Conservation (phyloP, 1,284 basidiomycete genomes). For the Anthracocystis panici-leucophaei region DNA sequence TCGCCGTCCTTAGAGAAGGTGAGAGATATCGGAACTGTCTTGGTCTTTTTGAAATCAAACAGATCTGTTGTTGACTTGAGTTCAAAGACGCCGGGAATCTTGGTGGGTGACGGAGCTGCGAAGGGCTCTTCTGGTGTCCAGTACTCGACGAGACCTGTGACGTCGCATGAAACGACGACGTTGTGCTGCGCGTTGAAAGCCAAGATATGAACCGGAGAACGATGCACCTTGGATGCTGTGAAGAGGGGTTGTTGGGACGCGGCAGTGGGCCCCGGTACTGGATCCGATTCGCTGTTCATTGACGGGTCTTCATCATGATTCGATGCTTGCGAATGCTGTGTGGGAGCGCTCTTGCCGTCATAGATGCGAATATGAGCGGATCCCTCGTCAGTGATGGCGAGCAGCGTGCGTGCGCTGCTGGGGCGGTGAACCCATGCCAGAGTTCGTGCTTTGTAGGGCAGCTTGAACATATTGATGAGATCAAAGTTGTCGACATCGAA, state of each 20-base stretch:
- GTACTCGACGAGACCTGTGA: slow-evolving; percentile 94
- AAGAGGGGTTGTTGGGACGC: slow-evolving; percentile 27
- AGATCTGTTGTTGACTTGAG: slow-evolving; percentile 92
- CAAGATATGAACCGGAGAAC: slow-evolving; percentile 36
- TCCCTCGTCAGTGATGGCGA: slow-evolving; percentile 87
- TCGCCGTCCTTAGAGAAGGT: slow-evolving; percentile 88
- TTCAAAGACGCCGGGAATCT: slow-evolving; percentile 79
- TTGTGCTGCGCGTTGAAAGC: slow-evolving; percentile 87
- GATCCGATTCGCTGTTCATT: not conserved
- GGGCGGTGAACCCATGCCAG: slow-evolving; percentile 84
- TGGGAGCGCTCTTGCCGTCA: slow-evolving; percentile 77
- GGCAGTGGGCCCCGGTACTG: not conserved
- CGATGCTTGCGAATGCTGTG: not conserved
- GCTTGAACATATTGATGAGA: slow-evolving; percentile 97
- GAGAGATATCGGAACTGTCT: slow-evolving; percentile 88
- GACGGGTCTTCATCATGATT: not conserved
- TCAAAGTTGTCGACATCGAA: slow-evolving; percentile 99
- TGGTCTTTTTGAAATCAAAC: slow-evolving; percentile 99
- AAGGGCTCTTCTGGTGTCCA: slow-evolving; percentile 92
- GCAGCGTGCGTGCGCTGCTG: slow-evolving; percentile 85
- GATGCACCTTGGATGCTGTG: slow-evolving; percentile 37
- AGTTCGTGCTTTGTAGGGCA: slow-evolving; percentile 70
- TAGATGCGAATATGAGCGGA: slow-evolving; percentile 86
- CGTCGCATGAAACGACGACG: slow-evolving; percentile 92
- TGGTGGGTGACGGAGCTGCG: slow-evolving; percentile 73